Evolutionary conservation across 202 grass and related monocot genomes (phyloP).

Genomic region (Schoenoplectus tabernaemontani): DNA sequence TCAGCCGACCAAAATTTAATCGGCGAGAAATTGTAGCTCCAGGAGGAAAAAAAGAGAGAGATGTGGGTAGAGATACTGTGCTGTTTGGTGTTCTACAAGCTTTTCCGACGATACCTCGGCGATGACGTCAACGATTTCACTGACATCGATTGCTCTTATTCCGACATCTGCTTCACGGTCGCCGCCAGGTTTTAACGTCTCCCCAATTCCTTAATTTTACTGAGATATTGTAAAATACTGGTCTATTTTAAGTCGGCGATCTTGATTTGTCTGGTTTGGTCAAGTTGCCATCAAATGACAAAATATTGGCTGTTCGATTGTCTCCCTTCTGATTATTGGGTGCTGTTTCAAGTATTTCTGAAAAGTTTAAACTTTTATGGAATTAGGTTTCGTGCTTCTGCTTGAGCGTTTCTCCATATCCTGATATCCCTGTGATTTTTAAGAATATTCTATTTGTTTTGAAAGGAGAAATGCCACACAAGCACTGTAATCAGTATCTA

Average conservation of each 20-base stretch:
- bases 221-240: no score
- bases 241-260: neutral
- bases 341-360: no score
- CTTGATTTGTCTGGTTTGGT: neutral
- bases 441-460: no score
- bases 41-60: neutral
- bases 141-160: constrained; percentile 73
- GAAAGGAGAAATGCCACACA: neutral
- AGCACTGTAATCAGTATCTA: neutral
- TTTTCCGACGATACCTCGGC: constrained; percentile 47
- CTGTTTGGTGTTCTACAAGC: constrained; percentile 63
- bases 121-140: constrained; percentile 35
- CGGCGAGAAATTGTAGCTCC: no score
- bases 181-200: constrained; percentile 35
- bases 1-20: no score
- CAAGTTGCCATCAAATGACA: neutral
- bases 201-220: neutral
- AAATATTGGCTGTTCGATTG: neutral
- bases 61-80: constrained; percentile 98
- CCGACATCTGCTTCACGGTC: constrained; percentile 60
- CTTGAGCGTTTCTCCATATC: no score
- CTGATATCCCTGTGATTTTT: no score
- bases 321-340: no score
- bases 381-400: no score
- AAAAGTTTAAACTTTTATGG: no score